Evolutionary conservation across 768 basidiomycete genomes (phyloP).

Genomic region (Polyporus arcularius): DNA sequence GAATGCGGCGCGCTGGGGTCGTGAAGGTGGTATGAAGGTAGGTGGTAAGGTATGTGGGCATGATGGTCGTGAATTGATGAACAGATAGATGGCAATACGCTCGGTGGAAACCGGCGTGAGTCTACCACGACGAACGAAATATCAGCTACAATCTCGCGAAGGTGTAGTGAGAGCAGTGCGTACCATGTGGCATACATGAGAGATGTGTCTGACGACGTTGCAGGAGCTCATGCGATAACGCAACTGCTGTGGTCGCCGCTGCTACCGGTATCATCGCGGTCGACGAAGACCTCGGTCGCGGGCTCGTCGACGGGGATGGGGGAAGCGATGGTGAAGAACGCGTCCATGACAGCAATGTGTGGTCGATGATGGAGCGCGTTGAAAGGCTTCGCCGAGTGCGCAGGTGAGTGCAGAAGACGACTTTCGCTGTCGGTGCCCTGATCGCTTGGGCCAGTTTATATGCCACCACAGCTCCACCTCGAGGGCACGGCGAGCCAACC

Average conservation of each 20-base stretch:
- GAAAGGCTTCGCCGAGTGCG: background rate
- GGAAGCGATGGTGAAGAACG: conserved; percentile 20
- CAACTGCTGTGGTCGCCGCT: conserved; percentile 2
- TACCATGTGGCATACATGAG: background rate
- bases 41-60: background rate
- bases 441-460: background rate
- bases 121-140: background rate
- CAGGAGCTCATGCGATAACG: conserved; percentile 9
- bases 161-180: background rate
- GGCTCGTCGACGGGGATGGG: conserved; percentile 17
- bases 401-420: background rate
- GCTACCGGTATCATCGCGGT: conserved; percentile 10
- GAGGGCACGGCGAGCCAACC: background rate
- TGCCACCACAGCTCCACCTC: background rate
- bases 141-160: background rate
- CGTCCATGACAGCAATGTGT: conserved; percentile 10
- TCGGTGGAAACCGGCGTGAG: background rate
- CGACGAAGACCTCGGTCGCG: conserved; percentile 2
- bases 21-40: background rate
- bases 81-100: background rate
- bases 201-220: background rate
- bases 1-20: background rate
- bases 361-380: background rate
- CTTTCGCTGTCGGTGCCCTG: background rate
- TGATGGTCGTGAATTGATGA: too few relatives aligned